phyloP scores from a whole-genome alignment of 331 rosid species.

The Arachis monticola region DNA sequence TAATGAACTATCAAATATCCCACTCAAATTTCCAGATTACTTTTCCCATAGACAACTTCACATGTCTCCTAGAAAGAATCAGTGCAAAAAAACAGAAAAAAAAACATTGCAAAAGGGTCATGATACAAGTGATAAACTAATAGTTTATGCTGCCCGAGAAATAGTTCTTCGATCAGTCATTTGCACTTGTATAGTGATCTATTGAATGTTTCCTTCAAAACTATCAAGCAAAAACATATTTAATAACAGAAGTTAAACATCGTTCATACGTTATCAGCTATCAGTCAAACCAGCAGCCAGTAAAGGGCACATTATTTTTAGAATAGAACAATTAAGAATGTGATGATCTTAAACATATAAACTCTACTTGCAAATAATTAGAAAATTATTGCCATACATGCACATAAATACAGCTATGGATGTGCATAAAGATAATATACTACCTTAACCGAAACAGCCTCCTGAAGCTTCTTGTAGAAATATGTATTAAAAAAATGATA shows the following conservation, averaged over 20 bases:
- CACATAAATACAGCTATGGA: too few species aligned
- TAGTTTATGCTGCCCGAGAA: slow-evolving; percentile 26
- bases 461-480: slow-evolving; percentile 88
- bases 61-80: background rate
- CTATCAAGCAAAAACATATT: slow-evolving; percentile 11
- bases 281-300: slow-evolving; percentile 18
- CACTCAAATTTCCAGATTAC: background rate
- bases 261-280: slow-evolving; percentile 18
- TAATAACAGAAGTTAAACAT: background rate
- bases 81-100: background rate
- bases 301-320: slow-evolving; percentile 1
- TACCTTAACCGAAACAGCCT: slow-evolving; percentile 85
- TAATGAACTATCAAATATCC: background rate
- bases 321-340: slow-evolving; percentile 8
- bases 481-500: slow-evolving; percentile 91
- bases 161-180: slow-evolving; percentile 3
- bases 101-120: slow-evolving; percentile 17
- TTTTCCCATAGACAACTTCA: slow-evolving; percentile 8
- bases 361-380: background rate
- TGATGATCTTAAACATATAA: slow-evolving; percentile 4
- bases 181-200: slow-evolving; percentile 16
- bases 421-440: slow-evolving; percentile 19
- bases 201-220: slow-evolving; percentile 23
- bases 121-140: background rate
- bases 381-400: slow-evolving; percentile 21